Evolutionary conservation across 768 basidiomycete species (phyloP).

Genomic region (Boletus subparvulus): DNA sequence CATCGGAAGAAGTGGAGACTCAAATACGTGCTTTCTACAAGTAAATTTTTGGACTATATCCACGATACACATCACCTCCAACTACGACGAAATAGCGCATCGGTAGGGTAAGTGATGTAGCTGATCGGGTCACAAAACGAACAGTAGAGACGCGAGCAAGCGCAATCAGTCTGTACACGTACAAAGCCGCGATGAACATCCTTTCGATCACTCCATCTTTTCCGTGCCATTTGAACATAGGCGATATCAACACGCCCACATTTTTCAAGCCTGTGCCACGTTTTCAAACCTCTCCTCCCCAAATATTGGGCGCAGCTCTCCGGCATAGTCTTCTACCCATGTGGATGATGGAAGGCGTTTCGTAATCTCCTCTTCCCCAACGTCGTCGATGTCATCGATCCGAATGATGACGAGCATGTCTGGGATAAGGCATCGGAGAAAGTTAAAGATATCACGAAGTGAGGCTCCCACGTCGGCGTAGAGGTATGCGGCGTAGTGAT

Average conservation of each 20-base stretch:
- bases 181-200: neutral
- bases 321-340: slow-evolving; percentile 1
- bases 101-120: neutral
- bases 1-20: slow-evolving; percentile 69
- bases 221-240: neutral
- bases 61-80: neutral
- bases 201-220: no score
- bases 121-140: neutral
- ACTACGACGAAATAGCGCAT: neutral
- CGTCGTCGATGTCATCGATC: neutral
- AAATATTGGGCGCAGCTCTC: neutral
- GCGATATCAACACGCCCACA: neutral
- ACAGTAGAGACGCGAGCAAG: neutral
- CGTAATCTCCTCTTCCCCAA: neutral
- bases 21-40: slow-evolving; percentile 66
- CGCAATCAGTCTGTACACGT: neutral
- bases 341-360: neutral
- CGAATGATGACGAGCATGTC: slow-evolving; percentile 9
- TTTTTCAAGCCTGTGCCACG: neutral
- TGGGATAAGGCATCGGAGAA: slow-evolving; percentile 3
- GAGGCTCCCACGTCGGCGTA: slow-evolving; percentile 6
- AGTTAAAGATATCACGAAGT: slow-evolving; percentile 6
- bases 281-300: neutral
- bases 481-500: slow-evolving; percentile 6
- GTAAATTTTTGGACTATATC: slow-evolving; percentile 5